These are phyloP conservation scores for Botrytis paeoniae DNA, from an alignment of 2,329 filamentous ascomycete genomes.

Conservation along the genomic window DNA sequence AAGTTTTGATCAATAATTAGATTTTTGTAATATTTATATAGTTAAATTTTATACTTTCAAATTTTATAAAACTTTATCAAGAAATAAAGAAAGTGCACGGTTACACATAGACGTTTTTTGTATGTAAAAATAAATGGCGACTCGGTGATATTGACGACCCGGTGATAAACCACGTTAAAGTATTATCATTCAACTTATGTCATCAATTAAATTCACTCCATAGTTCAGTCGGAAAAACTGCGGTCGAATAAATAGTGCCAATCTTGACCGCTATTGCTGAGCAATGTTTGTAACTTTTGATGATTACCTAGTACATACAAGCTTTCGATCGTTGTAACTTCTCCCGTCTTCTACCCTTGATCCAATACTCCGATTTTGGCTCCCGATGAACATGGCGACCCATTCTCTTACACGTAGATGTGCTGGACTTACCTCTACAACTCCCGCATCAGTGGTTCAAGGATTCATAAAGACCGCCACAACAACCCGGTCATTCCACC, in stretches of 20 bases:
- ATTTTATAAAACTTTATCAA: too few species aligned
- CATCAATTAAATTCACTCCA: background rate
- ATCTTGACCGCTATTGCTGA: background rate
- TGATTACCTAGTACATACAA: background rate
- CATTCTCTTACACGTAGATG: constrained; percentile 29
- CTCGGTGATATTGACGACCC: too few species aligned
- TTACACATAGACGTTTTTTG: too few species aligned
- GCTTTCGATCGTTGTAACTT: background rate
- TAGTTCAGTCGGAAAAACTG: background rate
- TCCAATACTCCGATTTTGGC: background rate
- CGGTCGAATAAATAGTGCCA: background rate
- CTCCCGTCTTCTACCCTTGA: background rate
- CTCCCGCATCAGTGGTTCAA: constrained; percentile 29
- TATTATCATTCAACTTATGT: background rate
- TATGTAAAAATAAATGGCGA: too few species aligned
- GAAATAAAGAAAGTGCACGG: too few species aligned
- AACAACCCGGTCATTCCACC: constrained; percentile 32
- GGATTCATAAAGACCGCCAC: constrained; percentile 31
- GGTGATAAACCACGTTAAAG: too few species aligned
- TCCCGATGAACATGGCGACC: constrained; percentile 29
- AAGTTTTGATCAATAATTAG: too few species aligned
- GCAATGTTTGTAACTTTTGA: constrained; percentile 7
- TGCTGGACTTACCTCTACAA: constrained; percentile 23
- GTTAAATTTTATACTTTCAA: too few species aligned
- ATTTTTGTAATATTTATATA: too few species aligned